Evolutionary conservation across 2,329 filamentous ascomycete species (phyloP).

Genomic region (Daldinia sp.): DNA sequence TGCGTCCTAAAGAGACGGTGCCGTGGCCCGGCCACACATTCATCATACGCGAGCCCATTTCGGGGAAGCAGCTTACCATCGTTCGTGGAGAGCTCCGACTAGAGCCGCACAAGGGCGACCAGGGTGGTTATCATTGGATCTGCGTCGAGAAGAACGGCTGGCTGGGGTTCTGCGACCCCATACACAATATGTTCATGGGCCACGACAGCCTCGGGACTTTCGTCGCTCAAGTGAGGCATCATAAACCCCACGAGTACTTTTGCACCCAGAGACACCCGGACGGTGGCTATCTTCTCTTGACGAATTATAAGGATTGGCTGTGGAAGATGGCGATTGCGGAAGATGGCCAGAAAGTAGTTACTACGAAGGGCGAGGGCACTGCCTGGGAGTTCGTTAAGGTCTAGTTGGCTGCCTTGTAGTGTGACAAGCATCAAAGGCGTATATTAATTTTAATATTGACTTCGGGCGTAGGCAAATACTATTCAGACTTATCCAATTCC

Average conservation of each 20-base stretch:
- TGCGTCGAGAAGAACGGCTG: constrained; percentile 55
- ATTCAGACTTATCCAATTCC: too few relatives aligned
- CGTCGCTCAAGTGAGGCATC: constrained; percentile 43
- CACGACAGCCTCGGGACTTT: constrained; percentile 47
- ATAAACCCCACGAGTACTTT: constrained; percentile 51
- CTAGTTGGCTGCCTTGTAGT: neutral
- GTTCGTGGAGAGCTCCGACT: constrained; percentile 21
- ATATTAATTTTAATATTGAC: too few relatives aligned
- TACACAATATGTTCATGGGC: constrained; percentile 52
- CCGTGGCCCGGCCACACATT: constrained; percentile 28
- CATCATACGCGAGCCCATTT: constrained; percentile 29
- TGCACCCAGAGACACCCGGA: constrained; percentile 46
- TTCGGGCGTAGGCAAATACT: too few relatives aligned
- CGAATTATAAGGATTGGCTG: constrained; percentile 47
- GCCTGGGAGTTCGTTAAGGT: constrained; percentile 49
- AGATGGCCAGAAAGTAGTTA: constrained; percentile 46
- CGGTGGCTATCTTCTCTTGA: constrained; percentile 53
- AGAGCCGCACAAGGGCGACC: constrained; percentile 22
- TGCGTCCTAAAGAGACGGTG: constrained; percentile 7
- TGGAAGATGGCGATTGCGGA: constrained; percentile 47
- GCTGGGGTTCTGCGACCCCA: constrained; percentile 55
- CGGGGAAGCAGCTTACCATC: constrained; percentile 24
- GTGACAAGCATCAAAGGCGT: too few relatives aligned
- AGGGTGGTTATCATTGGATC: constrained; percentile 52
- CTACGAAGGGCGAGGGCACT: constrained; percentile 47